These are phyloP conservation scores for Claviceps pusilla DNA, from an alignment of 2,329 filamentous ascomycete species.

Conservation along the genomic window DNA sequence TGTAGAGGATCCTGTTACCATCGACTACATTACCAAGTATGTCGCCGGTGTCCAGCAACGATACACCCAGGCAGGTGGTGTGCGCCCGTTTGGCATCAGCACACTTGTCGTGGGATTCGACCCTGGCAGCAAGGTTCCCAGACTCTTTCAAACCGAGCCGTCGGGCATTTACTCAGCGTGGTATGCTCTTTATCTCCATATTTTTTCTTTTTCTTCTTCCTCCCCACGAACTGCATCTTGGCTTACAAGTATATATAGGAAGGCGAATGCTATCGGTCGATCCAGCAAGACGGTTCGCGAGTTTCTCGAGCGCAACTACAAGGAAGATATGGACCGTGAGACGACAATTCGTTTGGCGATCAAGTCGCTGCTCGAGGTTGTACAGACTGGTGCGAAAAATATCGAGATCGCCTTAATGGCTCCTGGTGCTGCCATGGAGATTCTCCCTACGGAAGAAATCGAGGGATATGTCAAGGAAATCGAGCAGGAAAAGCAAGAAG, in stretches of 20 bases:
- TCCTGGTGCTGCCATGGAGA: constrained; percentile 78
- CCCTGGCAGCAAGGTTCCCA: constrained; percentile 72
- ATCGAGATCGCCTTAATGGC: constrained; percentile 99
- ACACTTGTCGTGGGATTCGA: constrained; percentile 98
- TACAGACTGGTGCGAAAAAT: constrained; percentile 98
- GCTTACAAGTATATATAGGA: constrained; percentile 42
- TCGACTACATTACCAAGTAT: constrained; percentile 99
- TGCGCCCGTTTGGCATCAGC: constrained; percentile 96
- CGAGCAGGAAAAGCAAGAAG: constrained; percentile 98
- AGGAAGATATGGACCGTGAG: constrained; percentile 92
- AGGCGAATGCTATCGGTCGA: constrained; percentile 95
- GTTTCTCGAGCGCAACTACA: constrained; percentile 97
- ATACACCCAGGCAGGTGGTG: constrained; percentile 97
- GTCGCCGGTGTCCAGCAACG: constrained; percentile 94
- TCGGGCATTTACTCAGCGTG: constrained; percentile 98
- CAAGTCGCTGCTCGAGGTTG: constrained; percentile 94
- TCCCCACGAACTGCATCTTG: constrained; percentile 4
- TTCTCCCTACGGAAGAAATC: constrained; percentile 89
- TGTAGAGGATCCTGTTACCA: constrained; percentile 90
- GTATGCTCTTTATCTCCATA: constrained; percentile 30
- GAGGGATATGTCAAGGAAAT: constrained; percentile 97
- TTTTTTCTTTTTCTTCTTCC: background rate
- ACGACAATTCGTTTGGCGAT: constrained; percentile 92
- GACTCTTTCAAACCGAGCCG: constrained; percentile 97
- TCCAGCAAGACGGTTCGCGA: constrained; percentile 98